A percentile compares a stretch with the other conserved stretches of the same genome.
These are phyloP conservation scores for Leishmania martiniquensis DNA, from an alignment of 208 protist species.

Conservation along the genomic window DNA sequence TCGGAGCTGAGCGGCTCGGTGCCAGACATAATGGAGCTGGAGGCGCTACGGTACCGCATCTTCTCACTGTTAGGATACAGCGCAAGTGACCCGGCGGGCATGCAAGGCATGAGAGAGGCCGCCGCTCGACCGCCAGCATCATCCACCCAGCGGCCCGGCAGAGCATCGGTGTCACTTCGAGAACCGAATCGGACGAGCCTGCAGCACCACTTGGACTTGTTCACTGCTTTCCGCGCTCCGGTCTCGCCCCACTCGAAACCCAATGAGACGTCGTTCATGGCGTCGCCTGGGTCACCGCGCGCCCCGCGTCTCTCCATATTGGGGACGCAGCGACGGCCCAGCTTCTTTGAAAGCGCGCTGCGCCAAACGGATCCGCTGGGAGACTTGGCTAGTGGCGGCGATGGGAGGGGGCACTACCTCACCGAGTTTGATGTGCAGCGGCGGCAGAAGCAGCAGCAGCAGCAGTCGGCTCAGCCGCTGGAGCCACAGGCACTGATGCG, in stretches of 20 bases:
- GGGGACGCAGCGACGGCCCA: conserved; percentile 11
- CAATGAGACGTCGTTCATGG: neutral
- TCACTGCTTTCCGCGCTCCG: conserved; percentile 19
- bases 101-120: conserved; percentile 25
- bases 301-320: conserved; percentile 11
- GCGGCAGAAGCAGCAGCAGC: conserved; percentile 13
- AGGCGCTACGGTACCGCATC: conserved; percentile 79
- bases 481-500: conserved; percentile 7
- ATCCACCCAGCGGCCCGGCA: neutral
- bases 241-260: neutral
- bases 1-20: conserved; percentile 58
- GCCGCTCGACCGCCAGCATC: neutral
- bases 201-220: conserved; percentile 11
- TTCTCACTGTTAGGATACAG: conserved; percentile 73
- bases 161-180: neutral
- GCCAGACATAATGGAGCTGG: conserved; percentile 78
- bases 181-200: conserved; percentile 1
- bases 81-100: conserved; percentile 38
- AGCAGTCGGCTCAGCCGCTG: conserved; percentile 17
- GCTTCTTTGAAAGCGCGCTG: conserved; percentile 35
- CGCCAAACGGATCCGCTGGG: conserved; percentile 14
- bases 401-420: conserved; percentile 10
- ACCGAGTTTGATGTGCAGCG: conserved; percentile 16
- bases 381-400: conserved; percentile 3
- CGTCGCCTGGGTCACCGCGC: neutral